Base-by-base conservation (phyloP, 1,284 basidiomycete genomes). In the Trametes versicolor region DNA sequence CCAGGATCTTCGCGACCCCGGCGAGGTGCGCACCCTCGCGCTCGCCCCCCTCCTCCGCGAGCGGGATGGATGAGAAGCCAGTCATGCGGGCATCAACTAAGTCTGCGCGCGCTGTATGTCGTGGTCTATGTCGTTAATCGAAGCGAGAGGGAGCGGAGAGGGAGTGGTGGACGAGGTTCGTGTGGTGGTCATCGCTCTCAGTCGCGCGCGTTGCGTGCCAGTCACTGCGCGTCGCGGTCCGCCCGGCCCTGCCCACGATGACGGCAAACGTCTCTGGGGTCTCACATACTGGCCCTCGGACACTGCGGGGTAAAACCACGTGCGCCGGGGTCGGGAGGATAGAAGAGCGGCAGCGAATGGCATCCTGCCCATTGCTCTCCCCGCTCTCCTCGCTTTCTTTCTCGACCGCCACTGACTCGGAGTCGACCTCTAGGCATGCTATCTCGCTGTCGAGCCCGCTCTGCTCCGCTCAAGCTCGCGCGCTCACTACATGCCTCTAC, bases 1-100 rank as follows among this genome's bases (percentile, higher is more conserved):
- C 90, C 29, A 83, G 76, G 27, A 92, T 84, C 64, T 79, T 81
- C 0, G 89, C 80, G 9, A 81, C 79, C 4, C 89, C 88, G 9
- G 80, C 76, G 81, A 86, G 86, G 60, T 85, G 85, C 6, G 80
- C 75, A 25, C 68, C 71, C 7, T 75, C 71, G 13, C 57, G 64
- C 15, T 71, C 73, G 37, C 71, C 76, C 37, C 71, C 76, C 27
- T 79, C 74, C 47, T 81, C 81, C 8, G 76, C 76, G 54, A 80
- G 56, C 27, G 82, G 76, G n/a, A 85, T 67, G 58, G 74, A 77
- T 54, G 78, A 74, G 62, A 83, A 82, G 58, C 83, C 85, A 29
- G 84, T 84, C 85, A 86, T 85, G 64, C 60, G 37, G 21, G 41
- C 63, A 66, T 66, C 6, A 13, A 17, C 19, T 43, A 4, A 19